phyloP scores from a whole-genome alignment of 164 flowering plant species.

The grape (Vitis vinifera) region ASM3070453v1 NC_081819.1:18157501-18158000 shows the following conservation, averaged over 20 bases:
- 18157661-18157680: no score
- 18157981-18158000: conserved; percentile 27
- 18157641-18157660: conserved; percentile 11
- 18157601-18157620: background rate
- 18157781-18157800: conserved; percentile 39
- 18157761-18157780: conserved; percentile 25
- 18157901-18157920: conserved; percentile 11
- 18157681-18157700: no score
- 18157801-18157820: conserved; percentile 36
- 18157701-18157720: no score
- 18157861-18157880: conserved; percentile 39
- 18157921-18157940: conserved; percentile 42
- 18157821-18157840: conserved; percentile 40
- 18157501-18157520: background rate
- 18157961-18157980: conserved; percentile 15
- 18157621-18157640: background rate
- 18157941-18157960: conserved; percentile 31
- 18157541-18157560: conserved; percentile 17
- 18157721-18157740: no score
- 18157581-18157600: conserved; percentile 39
- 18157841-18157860: conserved; percentile 43
- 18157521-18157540: conserved; percentile 28
- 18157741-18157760: conserved; percentile 13
- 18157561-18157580: conserved; percentile 20
- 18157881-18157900: conserved; percentile 11